Percentiles rank a stretch among this genome's conserved stretches.
Evolutionary conservation across 164 flowering plant genomes (phyloP).

Genomic region (Santalum album): DNA sequence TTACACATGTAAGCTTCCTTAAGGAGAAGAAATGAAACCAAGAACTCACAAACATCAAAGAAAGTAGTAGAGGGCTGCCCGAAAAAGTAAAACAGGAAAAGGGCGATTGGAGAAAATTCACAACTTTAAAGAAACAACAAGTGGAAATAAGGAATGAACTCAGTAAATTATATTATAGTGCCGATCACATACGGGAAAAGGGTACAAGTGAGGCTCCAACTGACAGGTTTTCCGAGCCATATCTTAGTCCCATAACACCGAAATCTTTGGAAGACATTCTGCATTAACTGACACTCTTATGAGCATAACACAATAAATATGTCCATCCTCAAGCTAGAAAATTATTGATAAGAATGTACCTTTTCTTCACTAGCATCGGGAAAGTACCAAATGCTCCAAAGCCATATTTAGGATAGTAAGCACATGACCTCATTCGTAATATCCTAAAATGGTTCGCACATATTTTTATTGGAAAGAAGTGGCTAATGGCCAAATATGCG

Average conservation of each 20-base stretch:
- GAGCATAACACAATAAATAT: conserved; percentile 4
- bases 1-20: no score
- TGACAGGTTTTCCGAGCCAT: conserved; percentile 70
- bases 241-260: conserved; percentile 83
- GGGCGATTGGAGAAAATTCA: no score
- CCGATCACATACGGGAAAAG: conserved; percentile 42
- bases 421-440: conserved; percentile 72
- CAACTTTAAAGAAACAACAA: no score
- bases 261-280: conserved; percentile 56
- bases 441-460: no score
- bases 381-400: conserved; percentile 82
- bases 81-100: no score
- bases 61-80: no score
- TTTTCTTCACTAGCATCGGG: conserved; percentile 53
- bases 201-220: conserved; percentile 69
- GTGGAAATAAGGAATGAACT: conserved; percentile 1
- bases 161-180: conserved; percentile 2
- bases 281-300: conserved; percentile 14
- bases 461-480: no score
- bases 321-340: background rate
- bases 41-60: no score
- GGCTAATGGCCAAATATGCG: no score
- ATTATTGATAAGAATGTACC: conserved; percentile 28
- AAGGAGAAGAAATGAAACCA: no score
- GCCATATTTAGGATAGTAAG: conserved; percentile 70